Conservation (phyloP, 371 early-diverging fungal species). For the Mucor velutinosus region DNA sequence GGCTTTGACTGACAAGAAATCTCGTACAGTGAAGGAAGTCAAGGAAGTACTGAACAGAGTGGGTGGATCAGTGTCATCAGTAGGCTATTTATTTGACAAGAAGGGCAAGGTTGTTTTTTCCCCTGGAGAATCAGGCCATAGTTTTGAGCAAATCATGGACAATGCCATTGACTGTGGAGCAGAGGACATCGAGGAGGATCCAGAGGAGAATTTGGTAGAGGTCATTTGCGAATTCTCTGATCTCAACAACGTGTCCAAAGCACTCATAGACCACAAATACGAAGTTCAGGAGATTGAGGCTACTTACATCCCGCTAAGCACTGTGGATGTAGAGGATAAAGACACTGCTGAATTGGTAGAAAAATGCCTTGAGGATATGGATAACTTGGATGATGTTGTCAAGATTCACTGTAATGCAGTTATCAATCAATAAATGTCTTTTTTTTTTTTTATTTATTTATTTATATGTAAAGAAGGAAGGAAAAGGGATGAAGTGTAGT, state of each 20-base stretch:
- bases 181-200: constrained; percentile 59
- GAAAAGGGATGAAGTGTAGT: background rate
- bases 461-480: background rate
- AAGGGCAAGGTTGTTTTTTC: constrained; percentile 55
- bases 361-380: constrained; percentile 53
- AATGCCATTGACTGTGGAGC: constrained; percentile 63
- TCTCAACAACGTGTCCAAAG: constrained; percentile 38
- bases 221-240: constrained; percentile 55
- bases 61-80: constrained; percentile 62
- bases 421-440: constrained; percentile 1
- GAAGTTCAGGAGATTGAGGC: constrained; percentile 49
- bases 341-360: constrained; percentile 41
- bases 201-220: constrained; percentile 26
- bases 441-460: background rate
- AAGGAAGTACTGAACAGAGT: constrained; percentile 59
- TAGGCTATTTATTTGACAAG: constrained; percentile 65
- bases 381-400: constrained; percentile 60
- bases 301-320: constrained; percentile 46
- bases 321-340: constrained; percentile 39
- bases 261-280: constrained; percentile 38
- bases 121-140: constrained; percentile 44
- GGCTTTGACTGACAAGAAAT: constrained; percentile 65
- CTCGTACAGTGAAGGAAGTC: constrained; percentile 70
- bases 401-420: constrained; percentile 56
- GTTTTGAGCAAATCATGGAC: constrained; percentile 60